Evolutionary conservation across 345 rosid genomes (phyloP).

Genomic region (Chamaenerion angustifolium): DNA sequence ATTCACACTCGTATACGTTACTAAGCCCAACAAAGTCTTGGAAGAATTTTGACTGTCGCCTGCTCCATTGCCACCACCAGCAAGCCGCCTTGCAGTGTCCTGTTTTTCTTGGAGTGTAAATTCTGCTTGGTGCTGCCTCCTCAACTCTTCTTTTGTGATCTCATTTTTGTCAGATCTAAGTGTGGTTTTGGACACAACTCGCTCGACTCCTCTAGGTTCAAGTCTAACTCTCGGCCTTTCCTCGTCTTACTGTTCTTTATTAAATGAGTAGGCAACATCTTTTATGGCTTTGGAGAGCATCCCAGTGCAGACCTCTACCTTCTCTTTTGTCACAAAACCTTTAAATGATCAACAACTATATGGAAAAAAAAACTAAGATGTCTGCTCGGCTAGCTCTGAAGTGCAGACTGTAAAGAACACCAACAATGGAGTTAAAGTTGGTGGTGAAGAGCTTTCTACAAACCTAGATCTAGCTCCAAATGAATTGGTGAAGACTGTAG

Average conservation of each 20-base stretch:
- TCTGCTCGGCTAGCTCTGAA: no score
- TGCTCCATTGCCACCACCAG: slow-evolving; percentile 46
- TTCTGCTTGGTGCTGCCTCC: slow-evolving; percentile 98
- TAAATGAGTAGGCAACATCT: slow-evolving; percentile 82
- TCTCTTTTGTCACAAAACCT: slow-evolving; percentile 53
- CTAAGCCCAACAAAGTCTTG: slow-evolving; percentile 49
- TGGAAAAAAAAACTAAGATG: no score
- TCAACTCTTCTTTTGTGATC: slow-evolving; percentile 79
- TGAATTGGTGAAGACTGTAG: no score
- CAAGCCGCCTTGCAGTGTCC: no score
- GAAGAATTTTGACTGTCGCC: slow-evolving; percentile 45
- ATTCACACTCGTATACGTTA: slow-evolving; percentile 74
- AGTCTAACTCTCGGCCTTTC: slow-evolving; percentile 25
- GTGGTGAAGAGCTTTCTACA: no score
- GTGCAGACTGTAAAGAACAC: no score
- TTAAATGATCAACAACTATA: no score
- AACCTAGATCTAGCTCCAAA: no score
- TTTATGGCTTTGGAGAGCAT: slow-evolving; percentile 72
- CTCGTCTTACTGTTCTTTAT: slow-evolving; percentile 77
- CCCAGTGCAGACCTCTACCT: slow-evolving; percentile 42
- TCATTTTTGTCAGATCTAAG: slow-evolving; percentile 85
- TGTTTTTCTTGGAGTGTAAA: slow-evolving; percentile 94
- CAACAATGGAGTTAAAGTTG: no score
- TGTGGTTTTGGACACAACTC: slow-evolving; percentile 47
- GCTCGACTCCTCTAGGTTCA: slow-evolving; percentile 27